Percentiles rank a stretch among this genome's conserved stretches.
Conservation (phyloP, 2,329 filamentous ascomycete genomes). For the Aspergillus texensis region DNA sequence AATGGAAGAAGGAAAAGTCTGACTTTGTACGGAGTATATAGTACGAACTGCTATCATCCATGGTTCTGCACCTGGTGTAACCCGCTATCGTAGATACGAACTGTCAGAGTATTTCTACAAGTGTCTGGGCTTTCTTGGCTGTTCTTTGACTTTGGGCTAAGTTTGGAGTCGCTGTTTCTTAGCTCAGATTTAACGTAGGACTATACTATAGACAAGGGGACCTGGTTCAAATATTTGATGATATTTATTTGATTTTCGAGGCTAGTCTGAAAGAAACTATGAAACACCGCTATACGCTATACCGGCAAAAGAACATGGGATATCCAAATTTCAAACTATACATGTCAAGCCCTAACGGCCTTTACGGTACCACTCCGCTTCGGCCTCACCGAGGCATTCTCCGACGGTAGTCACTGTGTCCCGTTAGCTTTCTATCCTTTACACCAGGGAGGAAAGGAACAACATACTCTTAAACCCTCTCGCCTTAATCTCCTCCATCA, state of each 20-base stretch:
- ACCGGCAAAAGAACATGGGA: not conserved
- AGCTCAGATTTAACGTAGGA: not conserved
- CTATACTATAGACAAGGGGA: not conserved
- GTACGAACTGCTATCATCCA: not conserved
- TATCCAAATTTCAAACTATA: not conserved
- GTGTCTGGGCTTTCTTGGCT: not conserved
- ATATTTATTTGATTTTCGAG: not conserved
- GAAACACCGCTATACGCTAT: not conserved
- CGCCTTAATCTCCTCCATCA: conserved; percentile 40
- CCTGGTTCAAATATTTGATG: not conserved
- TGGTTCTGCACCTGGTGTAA: not conserved
- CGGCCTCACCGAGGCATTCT: conserved; percentile 58
- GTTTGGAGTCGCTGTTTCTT: not conserved
- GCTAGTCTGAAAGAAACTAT: not conserved
- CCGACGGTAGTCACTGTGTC: conserved; percentile 55
- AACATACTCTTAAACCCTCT: conserved; percentile 44
- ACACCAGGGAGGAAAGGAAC: not conserved
- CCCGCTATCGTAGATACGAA: not conserved
- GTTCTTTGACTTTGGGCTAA: not conserved
- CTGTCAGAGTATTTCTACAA: not conserved
- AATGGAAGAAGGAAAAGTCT: not conserved
- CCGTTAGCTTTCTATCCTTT: conserved; percentile 3
- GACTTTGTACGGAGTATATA: not conserved
- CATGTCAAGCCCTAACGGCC: conserved; percentile 1
- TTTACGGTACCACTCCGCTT: conserved; percentile 55